Evolutionary conservation across 169 alveolate species (phyloP).

Genomic region (Toxoplasma gondii): DNA sequence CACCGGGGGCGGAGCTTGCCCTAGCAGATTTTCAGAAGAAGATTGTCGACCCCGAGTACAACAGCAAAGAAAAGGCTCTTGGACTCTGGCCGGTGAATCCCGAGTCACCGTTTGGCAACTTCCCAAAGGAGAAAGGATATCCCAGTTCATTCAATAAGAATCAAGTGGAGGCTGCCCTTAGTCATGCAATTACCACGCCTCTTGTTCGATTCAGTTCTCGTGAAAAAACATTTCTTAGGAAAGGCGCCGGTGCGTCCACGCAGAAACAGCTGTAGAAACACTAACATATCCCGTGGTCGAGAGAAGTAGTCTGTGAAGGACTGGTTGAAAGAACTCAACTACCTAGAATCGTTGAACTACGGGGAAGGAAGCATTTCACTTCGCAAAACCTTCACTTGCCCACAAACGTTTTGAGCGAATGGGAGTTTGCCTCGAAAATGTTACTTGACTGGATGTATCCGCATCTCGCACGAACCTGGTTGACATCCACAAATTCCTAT

Average conservation of each 20-base stretch:
- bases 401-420: too few relatives aligned
- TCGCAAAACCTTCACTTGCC: too few relatives aligned
- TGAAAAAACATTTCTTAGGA: slow-evolving; percentile 6
- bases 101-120: slow-evolving; percentile 93
- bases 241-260: slow-evolving; percentile 13
- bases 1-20: slow-evolving; percentile 42
- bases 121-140: slow-evolving; percentile 79
- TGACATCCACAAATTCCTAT: too few relatives aligned
- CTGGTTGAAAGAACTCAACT: neutral
- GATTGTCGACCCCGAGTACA: slow-evolving; percentile 31
- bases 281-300: too few relatives aligned
- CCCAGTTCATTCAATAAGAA: slow-evolving; percentile 77
- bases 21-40: slow-evolving; percentile 43
- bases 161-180: neutral
- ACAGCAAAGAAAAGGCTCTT: slow-evolving; percentile 38
- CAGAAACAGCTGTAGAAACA: neutral
- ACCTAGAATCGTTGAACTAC: neutral
- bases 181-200: slow-evolving; percentile 49
- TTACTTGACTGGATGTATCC: too few relatives aligned
- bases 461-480: too few relatives aligned
- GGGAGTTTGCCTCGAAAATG: too few relatives aligned
- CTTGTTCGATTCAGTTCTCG: slow-evolving; percentile 74
- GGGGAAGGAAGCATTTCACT: too few relatives aligned
- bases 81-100: slow-evolving; percentile 80
- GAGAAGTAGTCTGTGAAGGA: neutral